Conservation (phyloP, 1,284 basidiomycete species). For the Ustilago sp. region DNA sequence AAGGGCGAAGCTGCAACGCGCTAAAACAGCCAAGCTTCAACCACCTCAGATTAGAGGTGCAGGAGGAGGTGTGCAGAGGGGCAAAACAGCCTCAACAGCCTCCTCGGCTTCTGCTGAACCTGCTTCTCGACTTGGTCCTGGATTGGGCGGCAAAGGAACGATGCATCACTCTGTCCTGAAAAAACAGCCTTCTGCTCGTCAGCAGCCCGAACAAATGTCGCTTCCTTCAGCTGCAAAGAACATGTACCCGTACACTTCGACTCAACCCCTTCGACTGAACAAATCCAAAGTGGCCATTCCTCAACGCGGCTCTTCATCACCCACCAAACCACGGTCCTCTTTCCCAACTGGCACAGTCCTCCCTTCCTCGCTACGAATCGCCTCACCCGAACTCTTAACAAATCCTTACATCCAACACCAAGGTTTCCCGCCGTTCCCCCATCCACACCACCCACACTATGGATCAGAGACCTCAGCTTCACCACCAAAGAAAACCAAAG, state of each 20-base stretch:
- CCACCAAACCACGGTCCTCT: conserved; percentile 1
- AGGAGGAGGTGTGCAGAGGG: conserved; percentile 13
- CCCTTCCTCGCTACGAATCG: conserved; percentile 26
- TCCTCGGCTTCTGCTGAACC: neutral
- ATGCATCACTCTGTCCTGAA: conserved; percentile 12
- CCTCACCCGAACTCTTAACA: conserved; percentile 19
- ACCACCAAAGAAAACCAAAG: conserved; percentile 24
- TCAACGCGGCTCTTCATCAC: conserved; percentile 20
- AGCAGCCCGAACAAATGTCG: neutral
- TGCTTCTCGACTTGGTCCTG: neutral
- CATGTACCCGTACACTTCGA: conserved; percentile 9
- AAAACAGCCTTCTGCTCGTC: neutral
- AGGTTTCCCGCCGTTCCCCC: conserved; percentile 5
- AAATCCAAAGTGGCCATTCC: conserved; percentile 19
- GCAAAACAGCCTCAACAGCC: conserved; percentile 27
- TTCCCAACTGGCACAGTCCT: neutral
- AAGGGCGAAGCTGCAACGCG: conserved; percentile 33
- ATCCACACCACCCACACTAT: conserved; percentile 9
- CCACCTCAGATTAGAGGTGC: neutral
- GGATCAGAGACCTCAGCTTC: neutral
- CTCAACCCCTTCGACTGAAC: conserved; percentile 19
- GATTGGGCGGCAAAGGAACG: conserved; percentile 21
- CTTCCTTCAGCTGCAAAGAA: neutral
- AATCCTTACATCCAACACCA: conserved; percentile 5
- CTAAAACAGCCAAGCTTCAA: conserved; percentile 25